Base-by-base conservation (phyloP, 306 rosid species). In the Prunus mume region DNA sequence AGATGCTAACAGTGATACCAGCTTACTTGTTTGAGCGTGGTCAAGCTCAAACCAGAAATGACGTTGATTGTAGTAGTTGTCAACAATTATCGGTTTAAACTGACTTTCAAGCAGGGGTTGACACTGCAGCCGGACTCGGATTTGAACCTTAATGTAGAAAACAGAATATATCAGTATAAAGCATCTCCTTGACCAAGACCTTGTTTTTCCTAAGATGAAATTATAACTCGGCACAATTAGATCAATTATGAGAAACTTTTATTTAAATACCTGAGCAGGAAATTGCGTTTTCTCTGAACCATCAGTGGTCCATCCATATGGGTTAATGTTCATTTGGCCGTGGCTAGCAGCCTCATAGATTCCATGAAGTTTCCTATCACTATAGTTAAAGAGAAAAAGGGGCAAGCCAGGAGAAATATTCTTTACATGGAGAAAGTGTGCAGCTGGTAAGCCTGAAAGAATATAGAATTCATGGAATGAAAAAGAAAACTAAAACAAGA, bases 31-130 rank as follows among this genome's bases (percentile, higher is more conserved):
- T 82, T 95, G 97, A 60, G 76, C 85, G 22, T 84, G 89, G 76
- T 95, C 97, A 28, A 95, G 90, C 76, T 92, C 97, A 81, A 95
- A 95, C 90, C 96, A 86, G 85, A 95, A 95, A 72, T 86, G 88
- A 73, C 43, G 69, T 5, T 20, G 27, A 6, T 2, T 28, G 78
- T 84, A 92, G 70, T 89, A 95, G 80, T 95, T 95, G 81, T 87
- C 87, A 0, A 17, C 73, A 54, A 92, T 91, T 52, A 87, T 64
- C 17, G 78, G 78, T 78, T 78, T 83, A 75, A 90, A 95, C 89
- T 74, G 87, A 65, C 84, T 86, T 81, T 95, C 97, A 10, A 47
- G 65, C 27, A 95, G 81, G 47, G 99, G 90, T 27, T 68, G 90
- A 78, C 96, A 92, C 6, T 63, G 86, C 83, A 84, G 78, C 43